Evolutionary conservation across 2,329 filamentous ascomycete species (phyloP), one percentile per base, ranked within the genome.

Genomic region (Diaporthe destruens): DNA sequence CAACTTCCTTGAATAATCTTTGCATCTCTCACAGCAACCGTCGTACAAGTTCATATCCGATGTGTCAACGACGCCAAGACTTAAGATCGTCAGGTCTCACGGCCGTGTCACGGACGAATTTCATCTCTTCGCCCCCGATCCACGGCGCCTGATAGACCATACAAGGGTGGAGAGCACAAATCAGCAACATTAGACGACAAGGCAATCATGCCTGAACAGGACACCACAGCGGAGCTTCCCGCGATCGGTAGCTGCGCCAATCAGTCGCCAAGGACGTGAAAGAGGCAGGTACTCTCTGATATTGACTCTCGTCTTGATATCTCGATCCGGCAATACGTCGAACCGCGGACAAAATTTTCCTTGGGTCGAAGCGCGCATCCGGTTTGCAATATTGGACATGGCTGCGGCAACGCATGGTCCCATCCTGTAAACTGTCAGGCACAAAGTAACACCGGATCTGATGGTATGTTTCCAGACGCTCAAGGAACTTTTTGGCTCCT

Each of bases 51-150:
- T 29, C 11, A 6, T 36, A 12, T 65, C 61, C 44, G 61, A 65
- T 65, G 61, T 65, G 61, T 65, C 61, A 65, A 65, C 44, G 32
- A 39, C 2, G 61, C 61, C 61, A 51, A 65, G 61, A 51, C 61
- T 25, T 36, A 6, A 51, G 61, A 65, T 65, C 61, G 51, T 25
- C 61, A 36, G n/a, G 61, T 51, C 61, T 51, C 61, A 36, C 34
- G 61, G 32, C 44, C 44, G 49, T 65, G 44, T 18, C 61, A 65
- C 44, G 44, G 44, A 36, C 61, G 42, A 51, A 51, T 65, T 39
- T 39, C 44, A 39, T 25, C 29, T 51, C 29, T 36, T 65, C 23
- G 32, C 29, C 61, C 23, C 32, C 44, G 5, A 23, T 6, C 44
- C 20, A 51, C 32, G 18, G 29, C 29, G 59, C 44, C 42, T 65